Conservation (phyloP, 305 asterid genomes). For the Solanum chacoense region DNA sequence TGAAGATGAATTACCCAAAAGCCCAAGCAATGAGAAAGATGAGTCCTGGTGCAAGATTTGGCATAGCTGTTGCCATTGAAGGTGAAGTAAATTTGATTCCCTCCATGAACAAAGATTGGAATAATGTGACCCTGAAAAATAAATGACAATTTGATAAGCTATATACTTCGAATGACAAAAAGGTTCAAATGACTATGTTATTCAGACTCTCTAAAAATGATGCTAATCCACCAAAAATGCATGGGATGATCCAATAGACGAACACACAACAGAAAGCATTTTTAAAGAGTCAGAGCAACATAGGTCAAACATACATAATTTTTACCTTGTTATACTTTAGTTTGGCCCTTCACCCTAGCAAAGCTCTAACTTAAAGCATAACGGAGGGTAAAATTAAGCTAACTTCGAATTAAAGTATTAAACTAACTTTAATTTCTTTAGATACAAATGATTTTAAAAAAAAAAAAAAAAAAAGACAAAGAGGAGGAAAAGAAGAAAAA, state of each 20-base stretch:
- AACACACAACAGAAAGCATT: accelerated
- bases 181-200: background rate
- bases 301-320: background rate
- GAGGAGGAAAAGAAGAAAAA: background rate
- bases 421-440: background rate
- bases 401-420: background rate
- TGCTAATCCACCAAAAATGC: background rate
- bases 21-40: conserved; percentile 73
- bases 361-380: background rate
- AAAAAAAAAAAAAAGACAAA: background rate
- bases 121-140: conserved; percentile 53
- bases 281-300: background rate
- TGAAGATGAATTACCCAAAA: conserved; percentile 24
- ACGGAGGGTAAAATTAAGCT: background rate
- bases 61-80: conserved; percentile 90
- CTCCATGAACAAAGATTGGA: conserved; percentile 58
- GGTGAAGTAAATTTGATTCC: conserved; percentile 76
- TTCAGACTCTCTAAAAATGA: background rate
- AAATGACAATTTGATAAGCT: background rate
- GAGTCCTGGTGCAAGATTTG: conserved; percentile 84
- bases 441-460: background rate
- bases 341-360: background rate
- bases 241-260: background rate
- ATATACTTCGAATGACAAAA: background rate
- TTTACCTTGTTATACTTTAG: background rate